Evolutionary conservation across 371 early-diverging fungal species (phyloP), one percentile per base, ranked within the genome.

Genomic region (Mucor saturninus): DNA sequence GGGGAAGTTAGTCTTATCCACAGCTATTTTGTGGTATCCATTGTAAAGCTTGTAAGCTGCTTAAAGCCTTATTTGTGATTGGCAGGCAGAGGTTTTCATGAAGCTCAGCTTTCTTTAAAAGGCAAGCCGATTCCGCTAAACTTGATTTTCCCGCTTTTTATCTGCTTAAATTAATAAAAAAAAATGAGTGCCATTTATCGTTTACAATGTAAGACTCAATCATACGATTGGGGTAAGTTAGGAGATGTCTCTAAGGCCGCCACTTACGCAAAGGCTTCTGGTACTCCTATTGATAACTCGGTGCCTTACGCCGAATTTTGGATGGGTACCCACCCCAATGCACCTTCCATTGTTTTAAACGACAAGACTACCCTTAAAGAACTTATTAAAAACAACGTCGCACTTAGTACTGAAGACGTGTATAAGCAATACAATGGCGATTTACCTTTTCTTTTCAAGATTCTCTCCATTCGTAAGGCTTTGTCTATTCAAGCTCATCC

Each of bases 401-500:
- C 72, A 10, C 71, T 86, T 4, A 79, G 90, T 52, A 86, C 83
- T 3, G 59, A 75, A 28, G 60, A 67, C 21, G 83, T 88, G 55
- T 75, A 81, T 58, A 61, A 76, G 11, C 80, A 82, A 37, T 95
- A 88, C 67, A 74, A 83, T 14, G 87, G 89, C 31, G 93, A 94
- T 65, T 79, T 98, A 15, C 99, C 99, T 6, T 98, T 96, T 80
- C 85, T 98, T 43, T 96, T 97, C 88, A 98, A 98, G 80, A 94
- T 97, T 29, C 85, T 98, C 26, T 96, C 96, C 31, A 93, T 98
- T 62, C 76, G 88, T 59, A 97, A 93, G 72, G 97, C 98, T 2
- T 88, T 98, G 38, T 95, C 96, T 13, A 98, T 98, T 68, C 99
- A 98, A 77, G 99, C 99, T 9, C 99, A 98, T 69, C 99, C 99